Base-by-base conservation (phyloP, 805 yeast species). In the Candida golubevii region DNA sequence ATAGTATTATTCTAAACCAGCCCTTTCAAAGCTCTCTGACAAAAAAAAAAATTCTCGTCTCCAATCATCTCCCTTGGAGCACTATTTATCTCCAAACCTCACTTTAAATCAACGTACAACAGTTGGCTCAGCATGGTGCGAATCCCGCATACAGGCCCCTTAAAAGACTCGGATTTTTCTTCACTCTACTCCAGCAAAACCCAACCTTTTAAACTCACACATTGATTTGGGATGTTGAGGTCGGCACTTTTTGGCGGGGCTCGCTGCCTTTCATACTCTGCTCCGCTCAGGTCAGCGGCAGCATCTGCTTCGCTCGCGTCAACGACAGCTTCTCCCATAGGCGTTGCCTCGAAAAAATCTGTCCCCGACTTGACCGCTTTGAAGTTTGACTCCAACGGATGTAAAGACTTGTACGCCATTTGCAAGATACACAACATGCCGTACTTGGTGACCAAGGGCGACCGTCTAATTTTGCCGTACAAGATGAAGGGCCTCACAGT, bases 391-490 rank as follows among this genome's bases (percentile, higher is more conserved):
- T 78, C 82, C 39, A 78, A 79, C 48, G 74, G 67, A 3, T 59
- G 60, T 27, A 51, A 58, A 35, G 79, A 78, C 49, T 66, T 91
- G 29, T 93, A 88, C 60, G 98, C 98, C 37, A 74, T 87, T 8
- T 76, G 91, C 53, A 81, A 79, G 54, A 77, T 93, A 33, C 93
- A 88, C 69, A 80, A 83, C 64, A 81, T 88, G 65, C 88, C 93
- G 35, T 89, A 87, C 59, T 71, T 93, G 49, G 93, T 93, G 13
- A 89, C 98, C 26, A 79, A 83, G 53, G 99, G 99, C 18, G 99
- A 93, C 63, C 77, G 74, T 52, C 77, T 93, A 41, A 76, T 81
- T 23, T 65, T 93, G 33, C 97, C 97, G 3, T 90, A 79, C 65
- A 78, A 80, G 51, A 60, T 93, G 71, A 83, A 81, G 56, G 78